Evolutionary conservation across 352 stramenopile species (phyloP).

Genomic region (Blastocystis hominis): DNA sequence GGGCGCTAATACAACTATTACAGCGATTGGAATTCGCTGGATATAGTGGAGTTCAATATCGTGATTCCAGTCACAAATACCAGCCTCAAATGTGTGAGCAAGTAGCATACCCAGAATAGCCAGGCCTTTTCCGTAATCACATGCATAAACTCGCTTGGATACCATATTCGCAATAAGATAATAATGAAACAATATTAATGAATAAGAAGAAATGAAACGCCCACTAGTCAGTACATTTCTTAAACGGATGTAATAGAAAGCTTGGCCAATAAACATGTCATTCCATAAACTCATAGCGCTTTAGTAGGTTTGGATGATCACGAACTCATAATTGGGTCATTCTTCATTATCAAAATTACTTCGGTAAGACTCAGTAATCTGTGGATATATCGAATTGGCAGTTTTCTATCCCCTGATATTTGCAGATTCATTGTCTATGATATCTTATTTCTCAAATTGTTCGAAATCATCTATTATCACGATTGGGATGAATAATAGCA

Average conservation of each 20-base stretch:
- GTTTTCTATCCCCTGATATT: too few species aligned
- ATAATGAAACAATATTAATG: not conserved
- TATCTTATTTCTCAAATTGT: too few species aligned
- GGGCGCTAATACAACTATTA: not conserved
- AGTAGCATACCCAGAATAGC: conserved; percentile 46
- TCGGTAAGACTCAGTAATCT: too few species aligned
- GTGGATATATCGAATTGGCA: too few species aligned
- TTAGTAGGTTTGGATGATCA: too few species aligned
- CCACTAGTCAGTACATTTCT: not conserved
- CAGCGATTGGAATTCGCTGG: not conserved
- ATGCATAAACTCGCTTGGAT: conserved; percentile 7
- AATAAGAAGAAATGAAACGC: not conserved
- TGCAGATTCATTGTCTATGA: too few species aligned
- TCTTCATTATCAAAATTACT: too few species aligned
- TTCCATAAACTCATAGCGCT: too few species aligned
- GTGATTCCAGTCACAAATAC: conserved; percentile 24
- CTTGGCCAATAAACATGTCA: not conserved
- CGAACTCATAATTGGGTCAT: too few species aligned
- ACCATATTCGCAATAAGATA: not conserved
- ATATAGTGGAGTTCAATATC: not conserved
- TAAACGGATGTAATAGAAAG: not conserved
- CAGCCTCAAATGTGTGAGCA: conserved; percentile 28
- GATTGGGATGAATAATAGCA: too few species aligned
- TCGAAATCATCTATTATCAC: too few species aligned
- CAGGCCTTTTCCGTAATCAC: conserved; percentile 33